Percentiles rank a stretch among this genome's conserved stretches.
phyloP scores from a whole-genome alignment of 306 rosid genomes.

The Rosa chinensis region DNA sequence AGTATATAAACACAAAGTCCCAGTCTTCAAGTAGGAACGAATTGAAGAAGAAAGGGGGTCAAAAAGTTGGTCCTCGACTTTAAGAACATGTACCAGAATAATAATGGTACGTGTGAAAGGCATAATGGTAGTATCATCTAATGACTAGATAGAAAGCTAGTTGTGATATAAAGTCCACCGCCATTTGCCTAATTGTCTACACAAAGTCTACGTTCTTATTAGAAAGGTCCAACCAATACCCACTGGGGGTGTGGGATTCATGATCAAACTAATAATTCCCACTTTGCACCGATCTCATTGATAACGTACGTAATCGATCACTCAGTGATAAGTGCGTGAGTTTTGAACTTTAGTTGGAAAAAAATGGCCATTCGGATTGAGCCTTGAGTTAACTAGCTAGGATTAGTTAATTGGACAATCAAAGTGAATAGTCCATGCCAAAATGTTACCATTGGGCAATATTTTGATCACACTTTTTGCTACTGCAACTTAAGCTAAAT shows the following conservation, averaged over 20 bases:
- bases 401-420: not conserved
- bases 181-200: constrained; percentile 17
- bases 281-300: not conserved
- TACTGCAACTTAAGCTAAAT: not conserved
- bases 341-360: not conserved
- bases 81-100: not conserved
- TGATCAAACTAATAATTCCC: not conserved
- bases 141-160: not conserved
- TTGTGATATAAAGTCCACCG: not conserved
- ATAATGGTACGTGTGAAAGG: not conserved
- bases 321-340: not conserved
- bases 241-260: not conserved
- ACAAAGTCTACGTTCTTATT: not conserved
- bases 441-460: not conserved
- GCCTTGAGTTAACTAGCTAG: not conserved
- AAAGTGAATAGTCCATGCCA: not conserved
- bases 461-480: not conserved
- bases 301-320: not conserved
- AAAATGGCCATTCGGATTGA: not conserved
- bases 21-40: constrained; percentile 1
- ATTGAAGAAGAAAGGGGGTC: not conserved
- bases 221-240: not conserved
- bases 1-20: not conserved
- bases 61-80: constrained; percentile 2
- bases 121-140: not conserved